Base-by-base conservation (phyloP, 495 filamentous ascomycete genomes). In the Barbatosphaeria neglecta region DNA sequence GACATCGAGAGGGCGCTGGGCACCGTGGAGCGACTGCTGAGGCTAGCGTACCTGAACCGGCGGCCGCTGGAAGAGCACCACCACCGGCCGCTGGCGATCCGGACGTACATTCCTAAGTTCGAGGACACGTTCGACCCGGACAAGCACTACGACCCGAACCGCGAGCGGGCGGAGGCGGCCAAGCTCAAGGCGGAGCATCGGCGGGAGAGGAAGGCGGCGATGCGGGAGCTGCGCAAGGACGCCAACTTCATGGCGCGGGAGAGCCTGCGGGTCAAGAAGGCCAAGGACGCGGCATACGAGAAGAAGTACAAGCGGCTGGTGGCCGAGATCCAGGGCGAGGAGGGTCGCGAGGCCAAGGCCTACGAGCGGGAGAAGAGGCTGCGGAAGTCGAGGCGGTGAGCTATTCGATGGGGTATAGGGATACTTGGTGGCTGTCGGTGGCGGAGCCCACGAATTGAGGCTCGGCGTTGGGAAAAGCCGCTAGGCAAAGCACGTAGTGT, bases 141-240 rank as follows among this genome's bases (percentile, higher is more conserved):
- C 71, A 89, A 86, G 64, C 90, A 94, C 73, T 95, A 97, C 74
- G 92, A 99, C 56, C 87, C 87, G 1, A 81, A 97, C 62, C 78
- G 79, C 44, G 89, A 92, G 58, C 84, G 92, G 22, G 76, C 82
- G n/a, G 87, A 93, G 50, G 52, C 78, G 40, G 79, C 77, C 52
- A 88, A 86, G 55, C 73, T 99, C 56, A 80, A 77, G 66, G 80
- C 81, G 40, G 90, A 99, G 68, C 81, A 87, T 76, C 95, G 95
- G 78, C 79, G 82, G 56, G 92, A 99, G 74, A 75, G 76, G 62
- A 99, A 99, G 77, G 92, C 89, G 11, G 92, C 92, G 19, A 75
- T 97, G 71, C 76, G 92, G 50, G 92, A 97, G 66, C 70, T 99
- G 57, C 75, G 92, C 58, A 96, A 95, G 73, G 92, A 97, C 60